Evolutionary conservation across 2,329 filamentous ascomycete species (phyloP).

Genomic region (Ophiostoma montium): DNA sequence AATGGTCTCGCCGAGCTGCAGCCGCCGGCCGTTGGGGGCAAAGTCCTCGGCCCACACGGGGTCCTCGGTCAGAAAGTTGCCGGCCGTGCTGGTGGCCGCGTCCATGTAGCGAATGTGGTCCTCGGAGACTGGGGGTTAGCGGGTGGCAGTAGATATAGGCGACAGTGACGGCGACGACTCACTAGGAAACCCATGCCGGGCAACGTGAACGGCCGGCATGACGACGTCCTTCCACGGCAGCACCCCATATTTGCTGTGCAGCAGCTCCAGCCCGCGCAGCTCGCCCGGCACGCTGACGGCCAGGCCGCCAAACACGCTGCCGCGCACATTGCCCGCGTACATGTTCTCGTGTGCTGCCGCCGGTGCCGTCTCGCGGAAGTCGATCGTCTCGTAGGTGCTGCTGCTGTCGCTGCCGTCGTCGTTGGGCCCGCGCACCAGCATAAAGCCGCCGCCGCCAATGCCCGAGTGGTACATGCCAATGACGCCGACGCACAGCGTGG

Average conservation of each 20-base stretch:
- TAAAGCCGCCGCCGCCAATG: constrained; percentile 83
- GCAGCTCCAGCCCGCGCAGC: constrained; percentile 62
- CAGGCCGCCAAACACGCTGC: constrained; percentile 58
- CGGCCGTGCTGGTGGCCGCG: constrained; percentile 18
- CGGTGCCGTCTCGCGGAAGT: constrained; percentile 82
- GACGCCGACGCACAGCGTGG: constrained; percentile 61
- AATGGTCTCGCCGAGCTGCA: constrained; percentile 63
- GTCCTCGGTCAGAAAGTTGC: constrained; percentile 58
- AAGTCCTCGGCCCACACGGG: constrained; percentile 79
- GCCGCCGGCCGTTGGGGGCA: constrained; percentile 59
- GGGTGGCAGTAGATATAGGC: background rate
- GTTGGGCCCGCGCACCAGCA: constrained; percentile 57
- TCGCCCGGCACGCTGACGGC: constrained; percentile 61
- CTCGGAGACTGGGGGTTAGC: constrained; percentile 36
- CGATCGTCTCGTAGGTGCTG: constrained; percentile 73
- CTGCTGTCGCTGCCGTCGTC: too few species aligned
- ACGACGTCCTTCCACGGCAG: constrained; percentile 61
- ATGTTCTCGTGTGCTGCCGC: constrained; percentile 71
- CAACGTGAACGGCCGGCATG: constrained; percentile 58
- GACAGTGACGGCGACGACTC: constrained; percentile 2
- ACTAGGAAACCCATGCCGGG: constrained; percentile 54
- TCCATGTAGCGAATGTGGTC: constrained; percentile 67
- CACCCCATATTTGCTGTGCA: constrained; percentile 59
- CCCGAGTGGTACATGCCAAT: constrained; percentile 68
- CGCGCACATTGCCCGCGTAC: constrained; percentile 57